Base-by-base conservation (phyloP, 805 yeast species). In the Candida anglica region DNA sequence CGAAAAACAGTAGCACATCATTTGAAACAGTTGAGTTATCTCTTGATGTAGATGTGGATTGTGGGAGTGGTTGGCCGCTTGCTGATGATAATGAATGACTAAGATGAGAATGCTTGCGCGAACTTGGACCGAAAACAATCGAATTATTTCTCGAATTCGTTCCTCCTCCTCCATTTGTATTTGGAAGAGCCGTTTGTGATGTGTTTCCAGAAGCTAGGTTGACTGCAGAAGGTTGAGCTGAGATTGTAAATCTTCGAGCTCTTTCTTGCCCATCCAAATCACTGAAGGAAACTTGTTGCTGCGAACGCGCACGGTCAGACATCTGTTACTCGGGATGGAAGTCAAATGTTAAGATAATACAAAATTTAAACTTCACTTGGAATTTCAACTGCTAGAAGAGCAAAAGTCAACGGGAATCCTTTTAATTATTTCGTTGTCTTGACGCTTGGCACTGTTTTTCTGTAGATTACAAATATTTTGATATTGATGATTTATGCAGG, bases 181-280 rank as follows among this genome's bases (percentile, higher is more conserved):
- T n/a, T n/a, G n/a, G n/a, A n/a, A n/a, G n/a, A n/a, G n/a, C n/a
- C n/a, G n/a, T n/a, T n/a, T n/a, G n/a, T n/a, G n/a, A n/a, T n/a
- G n/a, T n/a, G n/a, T n/a, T n/a, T n/a, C n/a, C 44, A 14, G 27
- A 38, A 8, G 51, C 31, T 8, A 60, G 41, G 33, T 53, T 60
- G 7, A 50, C 56, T 6, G 59, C 37, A 20, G 68, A 64, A 3
- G 73, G 73, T 35, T 66, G 69, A 2, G 73, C 67, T 6, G 64
- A 54, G 15, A 66, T 66, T 7, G 71, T 65, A 45, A 66, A 66
- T 20, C 73, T 43, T 30, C 71, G 44, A 9, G 61, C 46, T 27
- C 63, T 50, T 28, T 66, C 73, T 33, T 52, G 60, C 15, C 41
- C 44, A 29, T 60, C 63, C 27, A 51, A 42, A 33, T 61, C 68